Evolutionary conservation across 192 early-diverging fungal genomes (phyloP).

Genomic region (Linnemannia exigua): DNA sequence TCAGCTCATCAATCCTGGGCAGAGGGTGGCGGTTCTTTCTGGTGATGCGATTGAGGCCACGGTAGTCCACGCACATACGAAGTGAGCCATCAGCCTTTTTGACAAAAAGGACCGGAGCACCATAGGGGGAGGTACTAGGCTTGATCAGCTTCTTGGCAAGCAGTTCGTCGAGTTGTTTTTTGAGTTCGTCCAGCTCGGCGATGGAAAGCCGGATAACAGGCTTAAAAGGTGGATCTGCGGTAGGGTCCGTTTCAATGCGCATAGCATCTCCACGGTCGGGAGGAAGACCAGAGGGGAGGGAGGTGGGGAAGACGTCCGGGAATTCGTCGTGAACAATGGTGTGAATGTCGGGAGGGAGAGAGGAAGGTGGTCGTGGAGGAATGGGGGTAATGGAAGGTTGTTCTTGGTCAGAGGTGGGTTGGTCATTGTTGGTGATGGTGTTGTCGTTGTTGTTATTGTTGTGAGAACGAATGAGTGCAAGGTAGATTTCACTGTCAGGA

Average conservation of each 20-base stretch:
- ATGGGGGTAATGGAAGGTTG: not conserved
- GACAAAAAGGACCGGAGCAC: conserved; percentile 27
- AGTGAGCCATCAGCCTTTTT: conserved; percentile 26
- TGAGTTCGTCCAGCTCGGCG: conserved; percentile 40
- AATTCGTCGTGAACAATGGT: conserved; percentile 26
- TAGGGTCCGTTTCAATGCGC: conserved; percentile 1
- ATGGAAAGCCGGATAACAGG: conserved; percentile 42
- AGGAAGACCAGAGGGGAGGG: conserved; percentile 3
- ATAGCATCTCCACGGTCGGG: conserved; percentile 19
- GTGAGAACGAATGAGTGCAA: conserved; percentile 7
- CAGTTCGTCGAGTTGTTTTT: conserved; percentile 32
- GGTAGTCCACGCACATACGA: conserved; percentile 50
- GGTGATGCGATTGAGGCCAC: conserved; percentile 65
- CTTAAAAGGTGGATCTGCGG: conserved; percentile 8
- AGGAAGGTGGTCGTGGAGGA: not conserved
- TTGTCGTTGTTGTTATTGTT: too few species aligned
- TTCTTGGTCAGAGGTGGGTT: not conserved
- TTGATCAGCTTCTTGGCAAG: conserved; percentile 19
- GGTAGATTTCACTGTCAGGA: conserved; percentile 8
- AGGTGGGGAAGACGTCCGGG: conserved; percentile 13
- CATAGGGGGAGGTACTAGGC: conserved; percentile 17
- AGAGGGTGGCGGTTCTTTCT: too few species aligned
- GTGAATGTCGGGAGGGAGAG: conserved; percentile 8
- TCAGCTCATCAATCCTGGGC: conserved; percentile 59
- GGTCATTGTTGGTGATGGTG: not conserved